Conservation (phyloP, 345 rosid genomes). For the Passiflora organensis region DNA sequence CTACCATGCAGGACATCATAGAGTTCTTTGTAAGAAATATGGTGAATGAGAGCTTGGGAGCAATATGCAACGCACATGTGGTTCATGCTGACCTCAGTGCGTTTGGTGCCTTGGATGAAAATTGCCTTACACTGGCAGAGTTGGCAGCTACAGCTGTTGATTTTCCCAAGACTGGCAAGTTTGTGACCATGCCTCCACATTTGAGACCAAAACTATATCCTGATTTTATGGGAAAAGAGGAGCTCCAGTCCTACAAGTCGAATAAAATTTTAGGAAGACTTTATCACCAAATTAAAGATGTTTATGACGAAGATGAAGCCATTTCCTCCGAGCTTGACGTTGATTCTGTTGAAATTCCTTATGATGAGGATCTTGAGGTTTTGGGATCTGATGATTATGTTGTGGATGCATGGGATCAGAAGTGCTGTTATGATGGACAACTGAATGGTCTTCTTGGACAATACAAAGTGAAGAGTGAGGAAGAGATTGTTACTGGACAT, state of each 20-base stretch:
- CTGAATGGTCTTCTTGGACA: slow-evolving; percentile 66
- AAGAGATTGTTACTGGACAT: slow-evolving; percentile 89
- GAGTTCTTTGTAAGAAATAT: slow-evolving; percentile 68
- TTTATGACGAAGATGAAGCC: slow-evolving; percentile 42
- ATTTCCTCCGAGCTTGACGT: slow-evolving; percentile 31
- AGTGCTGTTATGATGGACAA: slow-evolving; percentile 71
- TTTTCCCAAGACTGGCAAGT: slow-evolving; percentile 84
- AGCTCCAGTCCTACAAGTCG: slow-evolving; percentile 62
- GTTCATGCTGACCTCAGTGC: slow-evolving; percentile 81
- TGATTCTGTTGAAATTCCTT: slow-evolving; percentile 43
- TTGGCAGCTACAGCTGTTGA: slow-evolving; percentile 91
- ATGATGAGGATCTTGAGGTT: slow-evolving; percentile 57
- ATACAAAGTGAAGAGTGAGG: slow-evolving; percentile 79
- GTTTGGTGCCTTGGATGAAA: slow-evolving; percentile 62
- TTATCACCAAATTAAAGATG: slow-evolving; percentile 55
- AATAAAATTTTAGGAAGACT: slow-evolving; percentile 73
- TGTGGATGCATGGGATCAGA: slow-evolving; percentile 68
- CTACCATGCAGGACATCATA: slow-evolving; percentile 59
- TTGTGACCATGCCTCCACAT: slow-evolving; percentile 55
- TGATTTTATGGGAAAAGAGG: slow-evolving; percentile 88
- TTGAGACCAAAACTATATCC: slow-evolving; percentile 76
- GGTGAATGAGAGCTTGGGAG: slow-evolving; percentile 65
- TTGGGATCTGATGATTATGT: slow-evolving; percentile 53
- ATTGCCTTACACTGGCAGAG: slow-evolving; percentile 61
- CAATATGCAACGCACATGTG: slow-evolving; percentile 78